phyloP scores from a whole-genome alignment of 345 rosid genomes.

The Euclidium syriacum region DNA sequence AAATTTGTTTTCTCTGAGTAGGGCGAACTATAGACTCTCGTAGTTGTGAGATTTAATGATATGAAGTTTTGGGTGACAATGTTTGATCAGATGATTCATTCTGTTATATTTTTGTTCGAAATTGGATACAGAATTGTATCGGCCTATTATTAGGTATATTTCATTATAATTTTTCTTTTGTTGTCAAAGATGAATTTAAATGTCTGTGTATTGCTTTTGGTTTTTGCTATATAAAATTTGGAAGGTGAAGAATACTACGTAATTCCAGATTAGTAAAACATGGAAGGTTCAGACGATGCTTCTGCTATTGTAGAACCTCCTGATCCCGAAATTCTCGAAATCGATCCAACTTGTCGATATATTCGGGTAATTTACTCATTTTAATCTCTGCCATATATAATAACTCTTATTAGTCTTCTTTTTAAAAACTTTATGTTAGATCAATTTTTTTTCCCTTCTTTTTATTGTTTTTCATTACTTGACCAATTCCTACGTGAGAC shows the following conservation, averaged over 20 bases:
- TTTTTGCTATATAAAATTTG: background rate
- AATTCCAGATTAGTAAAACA: background rate
- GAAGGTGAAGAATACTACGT: background rate
- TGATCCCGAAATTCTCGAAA: slow-evolving; percentile 43
- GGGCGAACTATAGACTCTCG: background rate
- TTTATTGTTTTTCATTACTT: too few species aligned
- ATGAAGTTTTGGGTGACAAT: background rate
- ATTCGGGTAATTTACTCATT: slow-evolving; percentile 26
- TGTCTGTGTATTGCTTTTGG: background rate
- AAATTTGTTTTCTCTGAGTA: background rate
- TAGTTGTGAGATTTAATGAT: background rate
- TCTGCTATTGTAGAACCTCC: slow-evolving; percentile 35
- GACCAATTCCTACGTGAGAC: background rate
- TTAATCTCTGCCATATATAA: background rate
- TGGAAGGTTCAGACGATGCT: slow-evolving; percentile 37
- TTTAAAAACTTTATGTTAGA: too few species aligned
- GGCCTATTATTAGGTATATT: background rate
- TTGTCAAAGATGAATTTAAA: background rate
- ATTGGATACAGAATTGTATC: background rate
- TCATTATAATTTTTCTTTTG: background rate
- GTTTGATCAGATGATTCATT: background rate
- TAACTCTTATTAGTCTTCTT: too few species aligned
- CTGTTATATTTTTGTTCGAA: background rate
- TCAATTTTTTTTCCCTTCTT: too few species aligned
- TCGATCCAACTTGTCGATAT: slow-evolving; percentile 45